Evolutionary conservation across 352 stramenopile species (phyloP), one percentile per base, ranked within the genome.

Genomic region (Phytopythium aichiense): DNA sequence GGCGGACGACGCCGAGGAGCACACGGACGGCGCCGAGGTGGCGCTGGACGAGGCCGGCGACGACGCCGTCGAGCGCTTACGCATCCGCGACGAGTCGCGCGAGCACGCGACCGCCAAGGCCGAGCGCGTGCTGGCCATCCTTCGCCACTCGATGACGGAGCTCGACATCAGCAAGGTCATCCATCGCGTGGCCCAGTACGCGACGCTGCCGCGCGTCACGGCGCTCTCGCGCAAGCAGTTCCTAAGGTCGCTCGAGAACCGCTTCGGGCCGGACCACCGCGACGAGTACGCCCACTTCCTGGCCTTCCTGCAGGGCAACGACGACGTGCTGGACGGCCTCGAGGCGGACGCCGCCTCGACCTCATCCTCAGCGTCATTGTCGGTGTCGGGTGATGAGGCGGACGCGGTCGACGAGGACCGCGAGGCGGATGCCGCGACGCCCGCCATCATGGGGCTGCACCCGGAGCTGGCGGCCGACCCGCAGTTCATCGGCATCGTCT

Each of bases 101-200:
- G 69, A 71, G 20, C 76, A 84, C 30, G 84, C 87, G 2, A 89
- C 78, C 1, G 69, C 66, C 31, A 92, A 91, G 65, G 84, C 87
- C 25, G 87, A 95, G 72, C 70, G 74, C 43, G 88, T 95, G 45
- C 75, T 95, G 55, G 81, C 82, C 6, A 73, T 92, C 48, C 55
- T 95, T 43, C 84, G 87, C 13, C 81, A 92, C 65, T 91, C 84
- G 61, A 90, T 95, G 81, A 92, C 79, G 31, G 87, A 95, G 54
- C 69, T 92, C 12, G 78, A 90, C 64, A 92, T 92, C 31, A 81
- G 86, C 62, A 86, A 87, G 58, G 79, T 95, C 8, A 83, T 92
- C 49, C 84, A 92, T 46, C 84, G 86, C 51, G 77, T 92, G 53
- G 84, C 81, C 23, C 81, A 92, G 60, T 93, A 91, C 63, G 81